Percentiles rank a stretch among this genome's conserved stretches.
Evolutionary conservation across 805 yeast genomes (phyloP).

Genomic region (Wickerhamomyces bovis): DNA sequence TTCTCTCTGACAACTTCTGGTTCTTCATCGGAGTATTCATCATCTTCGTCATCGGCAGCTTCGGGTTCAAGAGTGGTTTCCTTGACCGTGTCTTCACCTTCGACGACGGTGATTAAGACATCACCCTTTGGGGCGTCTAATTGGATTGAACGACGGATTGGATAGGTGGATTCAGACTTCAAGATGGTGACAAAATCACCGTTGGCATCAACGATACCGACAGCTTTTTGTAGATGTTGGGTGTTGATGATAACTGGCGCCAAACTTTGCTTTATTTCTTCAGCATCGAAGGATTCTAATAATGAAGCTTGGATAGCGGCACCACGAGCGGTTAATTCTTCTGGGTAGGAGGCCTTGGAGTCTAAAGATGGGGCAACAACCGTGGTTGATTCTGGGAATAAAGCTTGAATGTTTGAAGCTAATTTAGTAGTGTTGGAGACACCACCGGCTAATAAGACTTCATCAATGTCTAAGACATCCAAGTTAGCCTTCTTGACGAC

Average conservation of each 20-base stretch:
- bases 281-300: conserved; percentile 76
- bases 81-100: conserved; percentile 78
- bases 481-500: conserved; percentile 77
- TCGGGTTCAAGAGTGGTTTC: conserved; percentile 70
- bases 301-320: conserved; percentile 93
- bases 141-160: conserved; percentile 71
- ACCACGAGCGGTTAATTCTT: conserved; percentile 87
- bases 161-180: conserved; percentile 82
- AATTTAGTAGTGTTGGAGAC: conserved; percentile 89
- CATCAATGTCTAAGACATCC: conserved; percentile 82
- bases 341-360: conserved; percentile 77
- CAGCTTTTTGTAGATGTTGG: conserved; percentile 75
- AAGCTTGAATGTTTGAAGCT: conserved; percentile 60
- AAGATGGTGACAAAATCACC: conserved; percentile 71
- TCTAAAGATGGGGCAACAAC: conserved; percentile 74
- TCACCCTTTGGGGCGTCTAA: conserved; percentile 57
- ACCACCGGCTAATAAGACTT: conserved; percentile 91
- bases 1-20: conserved; percentile 81
- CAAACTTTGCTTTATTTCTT: conserved; percentile 71
- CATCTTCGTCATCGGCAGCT: conserved; percentile 48
- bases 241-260: conserved; percentile 84
- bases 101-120: conserved; percentile 67
- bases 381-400: conserved; percentile 77
- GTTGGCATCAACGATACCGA: conserved; percentile 74
- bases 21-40: conserved; percentile 68